Percentiles rank a stretch among this genome's conserved stretches.
Conservation (phyloP, 306 rosid species). For the Argentina anserina region DNA sequence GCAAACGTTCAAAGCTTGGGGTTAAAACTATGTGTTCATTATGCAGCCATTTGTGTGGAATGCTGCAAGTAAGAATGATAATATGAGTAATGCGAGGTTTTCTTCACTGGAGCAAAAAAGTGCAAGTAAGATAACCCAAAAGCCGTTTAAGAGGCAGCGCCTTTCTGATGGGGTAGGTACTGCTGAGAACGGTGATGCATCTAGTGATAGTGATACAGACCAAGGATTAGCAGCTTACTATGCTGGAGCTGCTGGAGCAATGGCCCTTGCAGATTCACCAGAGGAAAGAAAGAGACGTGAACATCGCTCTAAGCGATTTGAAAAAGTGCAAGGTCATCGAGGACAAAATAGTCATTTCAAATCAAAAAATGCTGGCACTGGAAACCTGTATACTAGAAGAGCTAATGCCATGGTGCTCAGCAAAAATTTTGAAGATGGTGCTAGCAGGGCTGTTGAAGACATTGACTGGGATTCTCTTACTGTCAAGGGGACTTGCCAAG, state of each 20-base stretch:
- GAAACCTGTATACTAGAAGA: conserved; percentile 71
- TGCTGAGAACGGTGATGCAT: conserved; percentile 62
- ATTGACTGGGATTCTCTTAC: conserved; percentile 99
- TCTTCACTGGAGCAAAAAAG: conserved; percentile 52
- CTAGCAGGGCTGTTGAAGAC: conserved; percentile 90
- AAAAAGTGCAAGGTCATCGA: conserved; percentile 67
- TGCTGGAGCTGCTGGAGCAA: conserved; percentile 65
- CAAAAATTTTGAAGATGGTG: conserved; percentile 71
- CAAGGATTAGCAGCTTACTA: conserved; percentile 66
- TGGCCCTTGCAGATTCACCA: conserved; percentile 68
- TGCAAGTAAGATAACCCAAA: conserved; percentile 47
- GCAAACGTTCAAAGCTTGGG: neutral
- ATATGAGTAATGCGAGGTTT: conserved; percentile 46
- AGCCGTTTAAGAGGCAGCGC: conserved; percentile 78
- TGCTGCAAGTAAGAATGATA: conserved; percentile 49
- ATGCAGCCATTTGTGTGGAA: conserved; percentile 55
- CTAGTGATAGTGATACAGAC: conserved; percentile 91
- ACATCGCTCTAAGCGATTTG: conserved; percentile 89
- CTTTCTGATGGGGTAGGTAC: conserved; percentile 43
- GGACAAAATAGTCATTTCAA: conserved; percentile 51
- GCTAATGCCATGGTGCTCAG: conserved; percentile 73
- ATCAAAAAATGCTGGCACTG: conserved; percentile 56
- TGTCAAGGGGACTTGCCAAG: conserved; percentile 96
- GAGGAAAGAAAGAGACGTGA: conserved; percentile 95
- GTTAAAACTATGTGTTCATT: conserved; percentile 6